These are phyloP conservation scores for Physcomitrium patens DNA, from an alignment of 225 moss, liverwort and hornwort genomes.

Conservation along the genomic window DNA sequence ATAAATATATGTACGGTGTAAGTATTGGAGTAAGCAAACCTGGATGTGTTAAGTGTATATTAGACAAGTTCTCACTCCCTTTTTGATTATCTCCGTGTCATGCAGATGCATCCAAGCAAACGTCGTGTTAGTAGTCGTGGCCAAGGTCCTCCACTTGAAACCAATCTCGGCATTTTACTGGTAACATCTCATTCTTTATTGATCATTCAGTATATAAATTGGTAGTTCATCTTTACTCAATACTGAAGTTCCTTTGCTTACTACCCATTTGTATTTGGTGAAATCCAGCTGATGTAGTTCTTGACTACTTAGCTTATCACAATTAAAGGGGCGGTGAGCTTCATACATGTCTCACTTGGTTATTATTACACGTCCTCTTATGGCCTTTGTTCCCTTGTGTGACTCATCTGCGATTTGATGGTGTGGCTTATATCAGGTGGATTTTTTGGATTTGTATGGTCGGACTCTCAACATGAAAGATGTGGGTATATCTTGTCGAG, in stretches of 20 bases:
- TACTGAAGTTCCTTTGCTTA: neutral
- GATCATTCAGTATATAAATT: neutral
- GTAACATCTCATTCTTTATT: slow-evolving; percentile 41
- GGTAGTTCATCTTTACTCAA: neutral
- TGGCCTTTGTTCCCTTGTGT: neutral
- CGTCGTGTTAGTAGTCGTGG: slow-evolving; percentile 47
- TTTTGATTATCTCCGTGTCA: slow-evolving; percentile 13
- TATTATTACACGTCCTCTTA: neutral
- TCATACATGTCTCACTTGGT: neutral
- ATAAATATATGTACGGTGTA: neutral
- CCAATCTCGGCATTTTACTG: slow-evolving; percentile 93
- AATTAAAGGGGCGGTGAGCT: neutral
- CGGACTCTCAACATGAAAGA: slow-evolving; percentile 86
- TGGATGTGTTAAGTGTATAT: neutral
- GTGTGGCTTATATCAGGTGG: slow-evolving; percentile 61
- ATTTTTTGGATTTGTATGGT: slow-evolving; percentile 95
- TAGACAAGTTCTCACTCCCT: slow-evolving; percentile 6
- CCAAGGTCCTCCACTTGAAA: slow-evolving; percentile 75
- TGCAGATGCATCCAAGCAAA: slow-evolving; percentile 96
- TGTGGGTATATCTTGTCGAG: slow-evolving; percentile 92
- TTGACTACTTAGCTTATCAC: neutral
- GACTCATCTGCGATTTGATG: slow-evolving; percentile 21
- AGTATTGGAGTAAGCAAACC: neutral
- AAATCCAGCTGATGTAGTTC: neutral
- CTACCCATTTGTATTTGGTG: neutral